Evolutionary conservation across 768 basidiomycete genomes (phyloP).

Genomic region (Suillus alpinus): DNA sequence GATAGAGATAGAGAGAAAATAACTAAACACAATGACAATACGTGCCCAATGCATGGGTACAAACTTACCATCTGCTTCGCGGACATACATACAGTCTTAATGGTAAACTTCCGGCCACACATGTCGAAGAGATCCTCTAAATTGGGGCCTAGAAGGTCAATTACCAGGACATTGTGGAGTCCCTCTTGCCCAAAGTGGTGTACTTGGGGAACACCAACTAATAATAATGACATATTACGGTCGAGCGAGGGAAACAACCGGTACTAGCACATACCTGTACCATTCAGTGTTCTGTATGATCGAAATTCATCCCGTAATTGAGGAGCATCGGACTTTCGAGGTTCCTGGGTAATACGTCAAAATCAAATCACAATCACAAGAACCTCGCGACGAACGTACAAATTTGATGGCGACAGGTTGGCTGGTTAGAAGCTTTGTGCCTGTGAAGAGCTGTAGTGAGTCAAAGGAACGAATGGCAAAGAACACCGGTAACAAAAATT

Average conservation of each 20-base stretch:
- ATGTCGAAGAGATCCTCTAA: conserved; percentile 98
- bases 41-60: not conserved
- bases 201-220: conserved; percentile 96
- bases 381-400: conserved; percentile 45
- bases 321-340: conserved; percentile 96
- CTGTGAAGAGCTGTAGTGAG: conserved; percentile 39
- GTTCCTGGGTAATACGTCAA: conserved; percentile 55
- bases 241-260: conserved; percentile 14
- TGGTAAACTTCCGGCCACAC: conserved; percentile 96
- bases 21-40: not conserved
- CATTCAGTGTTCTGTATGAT: conserved; percentile 91
- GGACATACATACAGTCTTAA: conserved; percentile 99
- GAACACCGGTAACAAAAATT: not conserved
- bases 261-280: conserved; percentile 65
- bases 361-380: conserved; percentile 5
- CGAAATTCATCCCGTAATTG: conserved; percentile 97
- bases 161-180: conserved; percentile 91
- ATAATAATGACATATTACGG: conserved; percentile 5
- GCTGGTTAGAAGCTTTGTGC: conserved; percentile 80
- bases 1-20: not conserved
- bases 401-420: conserved; percentile 97
- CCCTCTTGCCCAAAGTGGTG: conserved; percentile 99
- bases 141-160: conserved; percentile 96
- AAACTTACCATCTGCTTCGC: conserved; percentile 94
- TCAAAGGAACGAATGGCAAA: conserved; percentile 3